phyloP scores from a whole-genome alignment of 129 eudicot species.

The Solidago caesia region DNA sequence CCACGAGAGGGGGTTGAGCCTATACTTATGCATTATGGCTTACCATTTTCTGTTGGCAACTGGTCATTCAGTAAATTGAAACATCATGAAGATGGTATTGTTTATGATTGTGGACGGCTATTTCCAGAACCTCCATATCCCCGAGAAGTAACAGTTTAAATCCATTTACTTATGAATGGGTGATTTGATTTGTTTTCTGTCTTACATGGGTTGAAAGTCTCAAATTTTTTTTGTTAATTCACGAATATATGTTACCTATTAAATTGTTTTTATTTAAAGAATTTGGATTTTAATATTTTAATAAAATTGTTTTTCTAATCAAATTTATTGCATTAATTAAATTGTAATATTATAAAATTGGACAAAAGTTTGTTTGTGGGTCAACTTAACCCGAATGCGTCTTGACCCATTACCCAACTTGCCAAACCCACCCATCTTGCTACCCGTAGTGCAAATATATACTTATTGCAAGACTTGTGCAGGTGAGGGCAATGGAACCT shows the following conservation, averaged over 20 bases:
- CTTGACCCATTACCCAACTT: no score
- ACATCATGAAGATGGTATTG: conserved; percentile 79
- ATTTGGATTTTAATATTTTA: no score
- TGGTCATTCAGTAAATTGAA: conserved; percentile 92
- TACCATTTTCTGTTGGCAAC: conserved; percentile 87
- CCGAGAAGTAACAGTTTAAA: conserved; percentile 55
- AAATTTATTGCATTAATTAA: no score
- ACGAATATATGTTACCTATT: no score
- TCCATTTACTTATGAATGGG: neutral
- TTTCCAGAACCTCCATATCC: conserved; percentile 99
- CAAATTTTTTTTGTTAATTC: no score
- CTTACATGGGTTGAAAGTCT: no score
- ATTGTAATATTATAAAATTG: no score
- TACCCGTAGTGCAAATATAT: conserved; percentile 7
- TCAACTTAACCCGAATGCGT: no score
- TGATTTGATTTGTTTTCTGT: neutral
- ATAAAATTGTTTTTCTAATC: no score
- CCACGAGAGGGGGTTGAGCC: conserved; percentile 93
- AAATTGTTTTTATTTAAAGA: no score
- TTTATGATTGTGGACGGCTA: conserved; percentile 85
- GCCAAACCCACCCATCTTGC: no score
- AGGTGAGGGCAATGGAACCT: conserved; percentile 77
- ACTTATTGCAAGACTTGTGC: conserved; percentile 23
- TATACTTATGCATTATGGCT: conserved; percentile 91
- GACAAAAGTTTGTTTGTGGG: no score